Evolutionary conservation across 2,329 filamentous ascomycete genomes (phyloP).

Genomic region (Arthrinium phaeospermum): DNA sequence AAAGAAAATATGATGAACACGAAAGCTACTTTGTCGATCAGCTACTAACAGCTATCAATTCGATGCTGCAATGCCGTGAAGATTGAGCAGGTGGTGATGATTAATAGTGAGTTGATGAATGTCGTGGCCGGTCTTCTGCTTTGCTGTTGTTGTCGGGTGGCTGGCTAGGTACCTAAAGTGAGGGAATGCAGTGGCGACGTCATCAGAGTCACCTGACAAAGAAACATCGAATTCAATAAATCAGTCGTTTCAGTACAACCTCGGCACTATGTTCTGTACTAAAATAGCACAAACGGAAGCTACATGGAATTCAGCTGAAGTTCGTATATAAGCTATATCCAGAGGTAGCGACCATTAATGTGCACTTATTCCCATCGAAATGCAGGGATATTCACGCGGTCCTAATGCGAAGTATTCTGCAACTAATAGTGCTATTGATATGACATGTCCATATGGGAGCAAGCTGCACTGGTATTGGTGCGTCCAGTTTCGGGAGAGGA

Average conservation of each 20-base stretch:
- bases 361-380: too few relatives aligned
- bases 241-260: background rate
- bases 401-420: too few relatives aligned
- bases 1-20: background rate
- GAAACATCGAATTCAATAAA: background rate
- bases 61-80: background rate
- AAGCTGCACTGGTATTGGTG: background rate
- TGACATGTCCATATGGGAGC: background rate
- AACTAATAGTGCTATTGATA: background rate
- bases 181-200: slow-evolving; percentile 6
- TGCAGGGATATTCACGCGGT: too few relatives aligned
- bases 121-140: background rate
- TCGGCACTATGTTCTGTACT: background rate
- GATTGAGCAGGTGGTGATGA: background rate
- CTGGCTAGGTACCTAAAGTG: background rate
- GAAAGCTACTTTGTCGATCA: background rate
- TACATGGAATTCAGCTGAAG: background rate
- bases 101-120: background rate
- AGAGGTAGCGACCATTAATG: too few relatives aligned
- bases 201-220: slow-evolving; percentile 13
- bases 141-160: background rate
- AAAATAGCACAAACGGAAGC: background rate
- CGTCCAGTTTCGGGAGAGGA: background rate
- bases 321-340: background rate
- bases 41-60: background rate